phyloP scores from a whole-genome alignment of 192 early-diverging fungal genomes.

The Geranomyces michiganensis region DNA sequence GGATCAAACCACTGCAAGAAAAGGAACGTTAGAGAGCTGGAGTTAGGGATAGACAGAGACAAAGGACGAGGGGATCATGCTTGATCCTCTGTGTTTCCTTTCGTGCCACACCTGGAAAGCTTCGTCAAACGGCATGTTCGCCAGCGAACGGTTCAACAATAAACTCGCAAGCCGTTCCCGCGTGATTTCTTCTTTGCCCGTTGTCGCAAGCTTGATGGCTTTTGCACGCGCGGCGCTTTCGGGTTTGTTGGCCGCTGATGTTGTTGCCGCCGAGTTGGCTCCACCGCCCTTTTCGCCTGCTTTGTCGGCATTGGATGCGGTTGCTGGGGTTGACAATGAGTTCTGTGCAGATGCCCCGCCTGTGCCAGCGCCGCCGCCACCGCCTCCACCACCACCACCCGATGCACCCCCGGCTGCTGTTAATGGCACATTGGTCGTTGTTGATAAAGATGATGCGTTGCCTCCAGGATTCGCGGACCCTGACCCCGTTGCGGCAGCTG shows the following conservation, averaged over 20 bases:
- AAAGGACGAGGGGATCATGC: too few species aligned
- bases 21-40: neutral
- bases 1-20: constrained; percentile 36
- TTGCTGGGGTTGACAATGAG: neutral
- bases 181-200: constrained; percentile 51
- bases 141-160: constrained; percentile 32
- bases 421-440: neutral
- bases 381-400: neutral
- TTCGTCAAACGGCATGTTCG: constrained; percentile 42
- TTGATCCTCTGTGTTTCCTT: too few species aligned
- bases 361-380: neutral
- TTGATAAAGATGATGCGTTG: too few species aligned
- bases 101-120: constrained; percentile 43
- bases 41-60: too few species aligned
- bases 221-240: constrained; percentile 9
- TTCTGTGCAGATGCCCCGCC: constrained; percentile 7
- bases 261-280: neutral
- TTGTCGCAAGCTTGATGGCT: constrained; percentile 15
- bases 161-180: constrained; percentile 46
- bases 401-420: neutral
- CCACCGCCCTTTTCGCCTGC: constrained; percentile 2
- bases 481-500: neutral
- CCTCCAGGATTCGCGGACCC: too few species aligned
- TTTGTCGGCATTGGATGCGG: neutral
- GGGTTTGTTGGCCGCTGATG: neutral